These are phyloP conservation scores for Macroventuria anomochaeta DNA, from an alignment of 2,329 filamentous ascomycete species.

Conservation along the genomic window DNA sequence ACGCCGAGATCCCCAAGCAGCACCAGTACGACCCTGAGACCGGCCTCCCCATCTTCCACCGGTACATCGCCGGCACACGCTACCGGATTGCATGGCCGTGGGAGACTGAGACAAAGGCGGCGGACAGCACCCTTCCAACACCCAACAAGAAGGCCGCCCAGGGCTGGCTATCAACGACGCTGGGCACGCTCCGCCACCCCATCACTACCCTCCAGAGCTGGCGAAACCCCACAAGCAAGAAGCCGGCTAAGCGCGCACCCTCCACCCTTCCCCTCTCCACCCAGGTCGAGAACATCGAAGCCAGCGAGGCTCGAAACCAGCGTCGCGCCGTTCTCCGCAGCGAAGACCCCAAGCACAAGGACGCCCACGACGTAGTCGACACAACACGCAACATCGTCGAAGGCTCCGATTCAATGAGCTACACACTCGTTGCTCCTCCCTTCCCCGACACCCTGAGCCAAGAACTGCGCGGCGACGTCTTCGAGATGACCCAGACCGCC, in stretches of 20 bases:
- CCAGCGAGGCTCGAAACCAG: constrained; percentile 15
- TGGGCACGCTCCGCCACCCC: constrained; percentile 26
- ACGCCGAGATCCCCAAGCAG: constrained; percentile 33
- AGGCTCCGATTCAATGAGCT: constrained; percentile 63
- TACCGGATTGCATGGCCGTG: constrained; percentile 42
- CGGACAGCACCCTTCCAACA: constrained; percentile 9
- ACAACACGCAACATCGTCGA: constrained; percentile 80
- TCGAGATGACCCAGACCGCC: constrained; percentile 70
- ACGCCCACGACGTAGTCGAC: constrained; percentile 61
- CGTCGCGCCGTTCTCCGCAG: constrained; percentile 19
- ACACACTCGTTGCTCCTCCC: constrained; percentile 75
- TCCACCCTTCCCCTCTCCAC: constrained; percentile 13
- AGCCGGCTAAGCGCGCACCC: neutral
- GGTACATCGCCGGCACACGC: constrained; percentile 46
- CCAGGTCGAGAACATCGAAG: constrained; percentile 21
- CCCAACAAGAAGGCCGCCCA: constrained; percentile 19
- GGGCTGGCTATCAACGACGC: constrained; percentile 21
- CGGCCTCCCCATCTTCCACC: constrained; percentile 40
- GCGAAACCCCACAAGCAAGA: constrained; percentile 18
- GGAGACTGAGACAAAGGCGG: constrained; percentile 28
- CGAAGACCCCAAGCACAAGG: constrained; percentile 15
- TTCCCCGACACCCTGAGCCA: constrained; percentile 81
- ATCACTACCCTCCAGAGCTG: constrained; percentile 26
- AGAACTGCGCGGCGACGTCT: constrained; percentile 75
- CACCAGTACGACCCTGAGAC: constrained; percentile 41